Percentiles rank a stretch among this genome's conserved stretches.
Conservation (phyloP, 257 asterid genomes). For the Jacaranda mimosifolia region DNA sequence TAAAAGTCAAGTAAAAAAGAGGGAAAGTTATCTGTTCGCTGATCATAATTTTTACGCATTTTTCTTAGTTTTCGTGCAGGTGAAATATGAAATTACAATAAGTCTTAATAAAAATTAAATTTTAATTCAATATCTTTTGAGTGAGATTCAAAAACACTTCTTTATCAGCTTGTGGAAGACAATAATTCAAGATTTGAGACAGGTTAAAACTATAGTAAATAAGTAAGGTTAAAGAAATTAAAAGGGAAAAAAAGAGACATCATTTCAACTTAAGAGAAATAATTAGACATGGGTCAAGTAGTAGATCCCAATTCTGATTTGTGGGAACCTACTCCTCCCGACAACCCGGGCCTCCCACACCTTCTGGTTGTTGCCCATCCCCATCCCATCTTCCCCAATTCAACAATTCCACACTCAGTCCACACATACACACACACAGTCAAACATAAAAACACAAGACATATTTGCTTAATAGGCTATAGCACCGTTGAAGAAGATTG, state of each 20-base stretch:
- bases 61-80: background rate
- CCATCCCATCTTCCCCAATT: background rate
- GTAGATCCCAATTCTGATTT: slow-evolving; percentile 61
- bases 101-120: background rate
- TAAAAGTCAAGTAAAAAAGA: too few species aligned
- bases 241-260: background rate
- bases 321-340: slow-evolving; percentile 65
- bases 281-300: slow-evolving; percentile 38
- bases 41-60: too few species aligned
- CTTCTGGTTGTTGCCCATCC: slow-evolving; percentile 45
- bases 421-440: background rate
- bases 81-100: background rate
- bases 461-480: background rate
- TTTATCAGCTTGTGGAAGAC: slow-evolving; percentile 7
- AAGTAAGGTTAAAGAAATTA: too few species aligned
- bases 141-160: background rate
- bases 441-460: background rate
- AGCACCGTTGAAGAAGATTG: background rate
- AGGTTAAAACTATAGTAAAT: slow-evolving; percentile 10
- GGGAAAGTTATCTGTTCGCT: too few species aligned
- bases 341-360: slow-evolving; percentile 45
- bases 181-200: slow-evolving; percentile 34
- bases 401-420: background rate
- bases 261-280: slow-evolving; percentile 10
- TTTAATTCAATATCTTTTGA: too few species aligned